These are phyloP conservation scores for Leishmania gerbilli DNA, from an alignment of 208 protist species.

Conservation along the genomic window DNA sequence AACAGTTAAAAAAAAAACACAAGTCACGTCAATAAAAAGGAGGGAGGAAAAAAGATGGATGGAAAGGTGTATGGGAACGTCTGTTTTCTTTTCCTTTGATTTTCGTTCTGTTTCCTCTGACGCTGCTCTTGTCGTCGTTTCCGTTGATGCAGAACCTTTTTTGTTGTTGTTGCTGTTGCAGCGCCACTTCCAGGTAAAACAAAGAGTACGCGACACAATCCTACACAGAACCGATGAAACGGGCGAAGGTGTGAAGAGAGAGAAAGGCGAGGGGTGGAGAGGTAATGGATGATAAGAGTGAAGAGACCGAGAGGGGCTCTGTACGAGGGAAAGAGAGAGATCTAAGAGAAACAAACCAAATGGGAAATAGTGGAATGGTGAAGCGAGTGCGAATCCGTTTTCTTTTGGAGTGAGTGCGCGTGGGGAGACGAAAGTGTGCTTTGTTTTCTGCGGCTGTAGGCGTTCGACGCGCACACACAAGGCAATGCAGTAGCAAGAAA, in stretches of 20 bases:
- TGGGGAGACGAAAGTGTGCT: background rate
- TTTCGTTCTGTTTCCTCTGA: background rate
- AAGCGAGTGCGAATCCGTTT: background rate
- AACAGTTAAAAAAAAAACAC: background rate
- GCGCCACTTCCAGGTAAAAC: background rate
- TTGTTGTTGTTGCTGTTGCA: background rate
- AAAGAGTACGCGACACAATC: slow-evolving; percentile 4
- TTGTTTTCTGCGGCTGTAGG: background rate
- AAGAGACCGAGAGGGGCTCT: slow-evolving; percentile 3
- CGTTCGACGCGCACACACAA: background rate
- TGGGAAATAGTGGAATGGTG: background rate
- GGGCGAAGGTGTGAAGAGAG: background rate
- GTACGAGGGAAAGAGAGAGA: background rate
- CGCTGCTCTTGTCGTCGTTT: background rate
- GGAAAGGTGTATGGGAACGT: background rate
- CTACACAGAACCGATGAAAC: background rate
- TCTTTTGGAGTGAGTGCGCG: background rate
- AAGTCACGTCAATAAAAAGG: background rate
- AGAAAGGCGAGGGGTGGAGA: background rate
- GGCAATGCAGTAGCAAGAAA: background rate
- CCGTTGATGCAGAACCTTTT: background rate
- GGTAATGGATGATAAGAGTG: slow-evolving; percentile 8
- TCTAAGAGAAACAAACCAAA: slow-evolving; percentile 10
- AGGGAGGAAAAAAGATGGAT: background rate
- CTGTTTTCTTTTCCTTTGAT: background rate